Evolutionary conservation across 345 rosid species (phyloP), one percentile per base, ranked within the genome.

Genomic region (Rhodomyrtus tomentosa): DNA sequence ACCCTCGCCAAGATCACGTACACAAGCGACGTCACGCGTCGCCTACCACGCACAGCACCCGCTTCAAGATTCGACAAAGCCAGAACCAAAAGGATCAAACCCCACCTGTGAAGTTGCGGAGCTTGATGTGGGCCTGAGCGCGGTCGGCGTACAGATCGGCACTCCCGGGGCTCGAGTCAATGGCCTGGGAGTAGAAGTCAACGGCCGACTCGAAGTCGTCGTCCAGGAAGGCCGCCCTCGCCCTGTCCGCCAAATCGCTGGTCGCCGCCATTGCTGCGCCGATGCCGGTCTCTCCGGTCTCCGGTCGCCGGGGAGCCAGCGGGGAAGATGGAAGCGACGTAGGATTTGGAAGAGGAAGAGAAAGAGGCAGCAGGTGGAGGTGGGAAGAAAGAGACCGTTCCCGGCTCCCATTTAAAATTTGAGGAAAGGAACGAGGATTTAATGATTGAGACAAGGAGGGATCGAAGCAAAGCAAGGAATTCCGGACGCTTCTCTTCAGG

Each of bases 61-160:
- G 40, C 40, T 9, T 15, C 74, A 18, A 62, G 74, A 16, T 29
- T 8, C 40, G 74, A 62, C 74, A 36, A 56, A 13, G 62, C 32
- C 16, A 50, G 6, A 51, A 51, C 53, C 4, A 29, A 50, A 7
- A 10, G 32, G 50, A 50, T 51, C 56, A 58, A 48, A 54, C 81
- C 38, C 24, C 81, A 95, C 97, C 94, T 4, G 93, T 85, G 87
- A 92, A 88, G 79, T 87, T 89, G 45, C 25, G 25, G 92, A 89
- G 88, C 84, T 95, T 95, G 89, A 93, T 89, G 85, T 92, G 88
- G 86, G 94, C 95, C 86, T 95, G 97, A 55, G 98, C 94, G 45
- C 98, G 93, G 88, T 94, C 94, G 62, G 91, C 93, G 89, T 88
- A 90, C 83, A 92, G 86, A 84, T 93, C 88, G n/a, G 94, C 91